Percentiles rank a stretch among this genome's conserved stretches.
phyloP scores from a whole-genome alignment of 345 rosid species.

The Capsella bursapastoris region DNA sequence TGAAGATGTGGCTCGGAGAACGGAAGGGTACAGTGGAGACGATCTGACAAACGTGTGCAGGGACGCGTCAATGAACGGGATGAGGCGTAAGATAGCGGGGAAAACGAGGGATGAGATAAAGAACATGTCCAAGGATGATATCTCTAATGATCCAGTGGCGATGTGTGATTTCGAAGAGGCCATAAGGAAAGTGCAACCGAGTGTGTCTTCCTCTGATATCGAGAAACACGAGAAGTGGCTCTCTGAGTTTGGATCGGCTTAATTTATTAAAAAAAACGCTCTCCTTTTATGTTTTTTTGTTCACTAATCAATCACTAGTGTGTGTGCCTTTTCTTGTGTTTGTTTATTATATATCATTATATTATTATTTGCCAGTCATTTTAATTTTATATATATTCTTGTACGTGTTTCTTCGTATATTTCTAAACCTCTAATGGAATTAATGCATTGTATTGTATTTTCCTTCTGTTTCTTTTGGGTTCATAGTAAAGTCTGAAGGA shows the following conservation, averaged over 20 bases:
- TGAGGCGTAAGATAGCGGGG: conserved; percentile 99
- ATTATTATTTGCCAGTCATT: too few species aligned
- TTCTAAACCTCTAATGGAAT: too few species aligned
- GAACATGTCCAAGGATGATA: conserved; percentile 98
- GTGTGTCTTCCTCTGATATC: conserved; percentile 90
- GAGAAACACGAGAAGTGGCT: conserved; percentile 99
- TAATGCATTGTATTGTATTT: too few species aligned
- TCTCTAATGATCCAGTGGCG: conserved; percentile 94
- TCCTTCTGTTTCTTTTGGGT: too few species aligned
- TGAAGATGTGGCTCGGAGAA: conserved; percentile 87
- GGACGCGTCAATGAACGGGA: conserved; percentile 97
- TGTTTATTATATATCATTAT: too few species aligned
- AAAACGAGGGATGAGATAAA: conserved; percentile 98
- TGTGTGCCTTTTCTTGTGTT: too few species aligned
- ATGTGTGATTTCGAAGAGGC: conserved; percentile 99
- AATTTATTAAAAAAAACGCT: neutral
- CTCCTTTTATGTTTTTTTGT: too few species aligned
- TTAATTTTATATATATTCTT: too few species aligned
- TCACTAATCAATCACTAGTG: too few species aligned
- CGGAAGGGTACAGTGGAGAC: conserved; percentile 98
- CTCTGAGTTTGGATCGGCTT: conserved; percentile 92
- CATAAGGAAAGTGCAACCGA: conserved; percentile 83
- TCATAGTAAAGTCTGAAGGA: too few species aligned
- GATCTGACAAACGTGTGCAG: conserved; percentile 98
- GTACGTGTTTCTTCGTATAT: too few species aligned